A percentile compares a stretch with the other conserved stretches of the same genome.
These are phyloP conservation scores for Pecoramyces ruminantium DNA, from an alignment of 192 early-diverging fungal genomes.

Conservation along the genomic window DNA sequence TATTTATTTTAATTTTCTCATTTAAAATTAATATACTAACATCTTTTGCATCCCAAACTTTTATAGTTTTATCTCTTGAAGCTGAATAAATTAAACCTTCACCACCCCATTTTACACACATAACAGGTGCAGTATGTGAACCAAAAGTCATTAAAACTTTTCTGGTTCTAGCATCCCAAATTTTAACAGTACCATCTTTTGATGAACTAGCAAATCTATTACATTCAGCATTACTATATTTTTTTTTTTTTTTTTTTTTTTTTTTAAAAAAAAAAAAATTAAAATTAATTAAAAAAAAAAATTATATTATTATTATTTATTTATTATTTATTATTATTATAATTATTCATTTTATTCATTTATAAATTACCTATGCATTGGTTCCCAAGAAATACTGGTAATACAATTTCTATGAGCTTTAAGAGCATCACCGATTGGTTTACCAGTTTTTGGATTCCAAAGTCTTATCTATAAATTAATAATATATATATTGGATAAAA, in stretches of 20 bases:
- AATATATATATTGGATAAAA: too few species aligned
- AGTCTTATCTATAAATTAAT: conserved; percentile 43
- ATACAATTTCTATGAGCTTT: conserved; percentile 78
- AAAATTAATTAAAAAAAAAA: neutral
- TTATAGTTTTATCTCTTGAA: conserved; percentile 87
- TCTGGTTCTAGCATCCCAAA: conserved; percentile 79
- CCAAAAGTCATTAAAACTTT: conserved; percentile 58
- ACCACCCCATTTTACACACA: conserved; percentile 91
- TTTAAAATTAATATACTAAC: neutral
- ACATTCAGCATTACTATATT: conserved; percentile 43
- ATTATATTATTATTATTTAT: too few species aligned
- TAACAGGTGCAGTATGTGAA: conserved; percentile 83
- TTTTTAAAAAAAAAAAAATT: neutral
- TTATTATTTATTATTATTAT: too few species aligned
- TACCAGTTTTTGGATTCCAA: conserved; percentile 81
- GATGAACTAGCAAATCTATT: conserved; percentile 75
- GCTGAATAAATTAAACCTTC: conserved; percentile 83
- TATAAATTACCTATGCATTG: conserved; percentile 52
- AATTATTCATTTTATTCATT: neutral
- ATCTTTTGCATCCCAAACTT: conserved; percentile 67
- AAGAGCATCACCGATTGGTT: conserved; percentile 52
- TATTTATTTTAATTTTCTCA: too few species aligned
- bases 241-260: neutral
- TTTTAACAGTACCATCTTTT: conserved; percentile 80
- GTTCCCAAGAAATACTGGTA: conserved; percentile 86